Base-by-base conservation (phyloP, 2,329 filamentous ascomycete species). In the Macrophomina phaseolina region DNA sequence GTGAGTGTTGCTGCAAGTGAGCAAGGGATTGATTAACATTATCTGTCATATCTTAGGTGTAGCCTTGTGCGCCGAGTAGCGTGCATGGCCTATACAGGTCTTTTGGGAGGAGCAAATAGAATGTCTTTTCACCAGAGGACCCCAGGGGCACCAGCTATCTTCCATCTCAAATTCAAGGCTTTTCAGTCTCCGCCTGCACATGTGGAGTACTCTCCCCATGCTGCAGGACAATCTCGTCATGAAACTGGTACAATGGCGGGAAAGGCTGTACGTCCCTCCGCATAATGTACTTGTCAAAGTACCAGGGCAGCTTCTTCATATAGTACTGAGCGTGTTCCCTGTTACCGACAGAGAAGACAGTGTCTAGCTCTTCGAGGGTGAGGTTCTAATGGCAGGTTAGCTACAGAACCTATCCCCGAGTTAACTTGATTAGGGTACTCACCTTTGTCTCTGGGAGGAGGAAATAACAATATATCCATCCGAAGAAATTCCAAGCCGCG, bases 401-500 rank as follows among this genome's bases (percentile, higher is more conserved):
- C 23, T 23, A 3, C 23, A 23, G 23, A 23, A 23, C 23, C 23
- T 23, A 23, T 2, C 2, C 23, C 3, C 23, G 23, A 23, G 23
- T 23, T 23, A 23, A 23, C 1, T 23, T 23, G 23, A 23, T 23
- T 23, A 23, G 23, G 23, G 23, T 23, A 48, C 40, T 36, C 11
- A 60, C 56, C 56, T 60, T 60, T 32, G 56, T 60, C 40, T 60
- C 56, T 5, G 56, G 56, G 9, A 60, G 56, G 28, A 62, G 16
- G 45, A 62, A 62, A 9, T 49, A 62, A 5, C 58, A 62, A 32
- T 49, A 62, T 8, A 62, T 18, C 45, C 45, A 80, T 0, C 88
- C 88, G 1, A 86, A 71, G 3, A 89, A 70, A 68, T 91, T 91
- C 8, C 90, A 77, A 0, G 78, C 86, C 2, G 80, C 83, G 66